phyloP scores from a whole-genome alignment of 768 basidiomycete genomes.

The Rhodosporidiobolus odoratus region DNA sequence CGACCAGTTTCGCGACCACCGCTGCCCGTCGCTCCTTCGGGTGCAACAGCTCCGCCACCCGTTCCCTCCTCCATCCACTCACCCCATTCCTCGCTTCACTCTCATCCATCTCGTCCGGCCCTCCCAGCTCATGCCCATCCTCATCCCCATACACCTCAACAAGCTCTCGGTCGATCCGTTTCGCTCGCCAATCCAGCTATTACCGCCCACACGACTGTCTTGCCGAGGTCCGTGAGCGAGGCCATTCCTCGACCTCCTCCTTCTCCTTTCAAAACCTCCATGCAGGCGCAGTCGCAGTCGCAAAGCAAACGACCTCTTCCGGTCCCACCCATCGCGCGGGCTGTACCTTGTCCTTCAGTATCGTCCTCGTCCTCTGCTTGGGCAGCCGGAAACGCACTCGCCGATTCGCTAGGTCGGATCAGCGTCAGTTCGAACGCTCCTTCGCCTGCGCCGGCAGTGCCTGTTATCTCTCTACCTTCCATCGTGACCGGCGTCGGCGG shows the following conservation, averaged over 20 bases:
- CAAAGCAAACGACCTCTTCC: neutral
- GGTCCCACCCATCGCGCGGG: neutral
- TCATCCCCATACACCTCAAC: neutral
- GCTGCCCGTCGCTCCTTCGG: neutral
- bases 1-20: too few species aligned
- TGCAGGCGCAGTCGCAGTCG: neutral
- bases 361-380: neutral
- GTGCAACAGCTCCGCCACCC: neutral
- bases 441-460: neutral
- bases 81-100: too few species aligned
- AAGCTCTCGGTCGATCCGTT: neutral
- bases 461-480: neutral
- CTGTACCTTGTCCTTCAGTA: neutral
- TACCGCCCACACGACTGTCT: neutral
- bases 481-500: too few species aligned
- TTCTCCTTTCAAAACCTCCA: neutral
- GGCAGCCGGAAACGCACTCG: too few species aligned
- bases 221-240: neutral
- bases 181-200: conserved; percentile 2
- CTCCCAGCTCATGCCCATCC: too few species aligned
- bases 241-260: neutral
- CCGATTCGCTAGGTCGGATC: too few species aligned
- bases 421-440: too few species aligned
- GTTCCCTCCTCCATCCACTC: neutral
- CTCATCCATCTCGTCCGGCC: too few species aligned